Percentiles rank a stretch among this genome's conserved stretches.
These are phyloP conservation scores for Rhizopus arrhizus DNA, from an alignment of 371 early-diverging fungal genomes.

Conservation along the genomic window DNA sequence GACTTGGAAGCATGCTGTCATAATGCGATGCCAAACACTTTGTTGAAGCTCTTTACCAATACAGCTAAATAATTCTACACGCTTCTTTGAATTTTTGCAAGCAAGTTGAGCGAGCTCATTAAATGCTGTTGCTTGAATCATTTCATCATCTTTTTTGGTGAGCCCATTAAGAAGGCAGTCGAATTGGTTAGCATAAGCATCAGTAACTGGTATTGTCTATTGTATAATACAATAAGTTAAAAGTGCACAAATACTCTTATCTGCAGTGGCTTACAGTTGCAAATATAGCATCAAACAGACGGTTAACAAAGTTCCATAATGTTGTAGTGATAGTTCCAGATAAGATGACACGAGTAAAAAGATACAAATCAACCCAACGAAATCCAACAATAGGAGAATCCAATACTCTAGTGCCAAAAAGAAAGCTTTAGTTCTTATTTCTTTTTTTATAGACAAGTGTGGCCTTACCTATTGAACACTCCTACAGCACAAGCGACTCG, in stretches of 20 bases:
- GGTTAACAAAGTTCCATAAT: constrained; percentile 47
- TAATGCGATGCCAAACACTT: constrained; percentile 55
- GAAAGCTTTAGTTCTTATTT: constrained; percentile 12
- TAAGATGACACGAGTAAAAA: constrained; percentile 44
- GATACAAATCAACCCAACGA: constrained; percentile 44
- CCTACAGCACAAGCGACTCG: constrained; percentile 34
- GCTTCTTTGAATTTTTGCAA: constrained; percentile 32
- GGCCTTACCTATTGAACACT: constrained; percentile 26
- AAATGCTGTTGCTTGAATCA: constrained; percentile 41
- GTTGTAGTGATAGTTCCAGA: constrained; percentile 38
- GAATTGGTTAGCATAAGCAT: constrained; percentile 19
- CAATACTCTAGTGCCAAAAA: constrained; percentile 30
- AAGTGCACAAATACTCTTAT: not conserved
- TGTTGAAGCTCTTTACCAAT: constrained; percentile 32
- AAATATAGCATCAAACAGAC: constrained; percentile 46
- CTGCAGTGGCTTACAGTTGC: constrained; percentile 17
- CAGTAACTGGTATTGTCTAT: constrained; percentile 11
- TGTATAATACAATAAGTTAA: constrained; percentile 4
- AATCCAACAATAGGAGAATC: constrained; percentile 47
- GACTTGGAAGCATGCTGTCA: constrained; percentile 41
- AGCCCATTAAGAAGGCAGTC: constrained; percentile 22
- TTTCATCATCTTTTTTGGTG: constrained; percentile 13
- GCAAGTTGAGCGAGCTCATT: constrained; percentile 50
- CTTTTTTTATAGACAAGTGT: constrained; percentile 6
- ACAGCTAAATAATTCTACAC: constrained; percentile 40